Conservation (phyloP, 2,329 filamentous ascomycete genomes). For the Aspergillus quadrilineatus region DNA sequence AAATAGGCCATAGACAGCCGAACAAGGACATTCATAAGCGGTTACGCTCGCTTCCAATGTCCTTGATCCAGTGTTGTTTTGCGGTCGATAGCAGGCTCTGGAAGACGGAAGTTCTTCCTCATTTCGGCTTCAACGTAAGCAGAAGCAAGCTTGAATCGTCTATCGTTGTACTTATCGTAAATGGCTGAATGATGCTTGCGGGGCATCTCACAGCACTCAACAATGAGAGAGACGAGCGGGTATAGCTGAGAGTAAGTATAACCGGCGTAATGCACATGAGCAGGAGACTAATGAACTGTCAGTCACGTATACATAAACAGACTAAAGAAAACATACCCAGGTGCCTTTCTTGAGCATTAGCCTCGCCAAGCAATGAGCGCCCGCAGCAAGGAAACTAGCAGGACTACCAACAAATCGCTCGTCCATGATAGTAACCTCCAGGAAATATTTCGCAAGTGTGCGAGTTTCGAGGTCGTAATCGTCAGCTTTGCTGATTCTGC, state of each 20-base stretch:
- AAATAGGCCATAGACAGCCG: conserved; percentile 7
- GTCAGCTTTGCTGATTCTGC: conserved; percentile 96
- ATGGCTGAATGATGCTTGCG: conserved; percentile 80
- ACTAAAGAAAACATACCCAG: conserved; percentile 67
- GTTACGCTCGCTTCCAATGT: conserved; percentile 23
- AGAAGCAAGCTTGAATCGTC: conserved; percentile 81
- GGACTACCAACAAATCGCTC: conserved; percentile 91
- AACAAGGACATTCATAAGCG: conserved; percentile 6
- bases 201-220: conserved; percentile 84
- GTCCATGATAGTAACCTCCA: conserved; percentile 96
- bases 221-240: conserved; percentile 71
- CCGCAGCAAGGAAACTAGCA: conserved; percentile 86
- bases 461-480: conserved; percentile 95
- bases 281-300: conserved; percentile 60
- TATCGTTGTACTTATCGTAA: conserved; percentile 88
- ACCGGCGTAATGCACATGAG: conserved; percentile 88
- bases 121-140: conserved; percentile 76
- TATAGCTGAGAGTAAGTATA: conserved; percentile 86
- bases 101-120: conserved; percentile 57
- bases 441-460: conserved; percentile 94
- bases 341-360: conserved; percentile 86
- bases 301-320: conserved; percentile 14
- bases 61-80: conserved; percentile 16
- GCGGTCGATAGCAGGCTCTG: conserved; percentile 29
- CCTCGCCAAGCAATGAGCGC: conserved; percentile 86